These are phyloP conservation scores for Sarcodon sp. DNA, from an alignment of 768 basidiomycete genomes.

Conservation along the genomic window DNA sequence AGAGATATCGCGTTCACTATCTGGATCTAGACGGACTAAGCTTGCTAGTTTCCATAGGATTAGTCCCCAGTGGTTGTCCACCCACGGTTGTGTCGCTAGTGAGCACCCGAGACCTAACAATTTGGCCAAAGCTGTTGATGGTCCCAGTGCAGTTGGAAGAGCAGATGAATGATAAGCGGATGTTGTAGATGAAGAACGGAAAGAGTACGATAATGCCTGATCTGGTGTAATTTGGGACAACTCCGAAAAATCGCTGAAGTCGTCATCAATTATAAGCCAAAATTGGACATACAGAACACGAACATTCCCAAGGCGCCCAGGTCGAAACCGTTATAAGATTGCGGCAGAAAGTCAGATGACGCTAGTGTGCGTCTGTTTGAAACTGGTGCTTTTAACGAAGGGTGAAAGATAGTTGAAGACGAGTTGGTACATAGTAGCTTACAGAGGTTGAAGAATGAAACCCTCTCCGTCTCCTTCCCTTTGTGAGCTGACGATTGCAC, in stretches of 20 bases:
- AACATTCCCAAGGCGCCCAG: conserved; percentile 10
- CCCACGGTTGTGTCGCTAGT: conserved; percentile 69
- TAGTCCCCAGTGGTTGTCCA: conserved; percentile 83
- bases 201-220: conserved; percentile 46
- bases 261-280: neutral
- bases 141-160: conserved; percentile 23
- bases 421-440: conserved; percentile 1
- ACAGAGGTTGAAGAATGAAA: conserved; percentile 10
- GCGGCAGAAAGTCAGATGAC: conserved; percentile 8
- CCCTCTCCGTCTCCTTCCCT: conserved; percentile 10
- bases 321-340: conserved; percentile 9
- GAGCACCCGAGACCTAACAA: conserved; percentile 46
- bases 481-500: neutral
- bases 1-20: conserved; percentile 29
- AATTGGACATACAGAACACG: neutral
- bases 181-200: conserved; percentile 27
- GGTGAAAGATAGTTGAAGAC: neutral
- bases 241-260: conserved; percentile 34
- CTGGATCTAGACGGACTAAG: conserved; percentile 64
- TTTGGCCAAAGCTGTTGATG: conserved; percentile 41
- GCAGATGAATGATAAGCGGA: neutral
- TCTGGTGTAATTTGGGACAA: conserved; percentile 41
- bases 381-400: conserved; percentile 6
- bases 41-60: conserved; percentile 94
- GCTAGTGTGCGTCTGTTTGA: conserved; percentile 8